A percentile compares a stretch with the other conserved stretches of the same genome.
These are phyloP conservation scores for Carallia brachiata DNA, from an alignment of 345 rosid species.

Conservation along the genomic window DNA sequence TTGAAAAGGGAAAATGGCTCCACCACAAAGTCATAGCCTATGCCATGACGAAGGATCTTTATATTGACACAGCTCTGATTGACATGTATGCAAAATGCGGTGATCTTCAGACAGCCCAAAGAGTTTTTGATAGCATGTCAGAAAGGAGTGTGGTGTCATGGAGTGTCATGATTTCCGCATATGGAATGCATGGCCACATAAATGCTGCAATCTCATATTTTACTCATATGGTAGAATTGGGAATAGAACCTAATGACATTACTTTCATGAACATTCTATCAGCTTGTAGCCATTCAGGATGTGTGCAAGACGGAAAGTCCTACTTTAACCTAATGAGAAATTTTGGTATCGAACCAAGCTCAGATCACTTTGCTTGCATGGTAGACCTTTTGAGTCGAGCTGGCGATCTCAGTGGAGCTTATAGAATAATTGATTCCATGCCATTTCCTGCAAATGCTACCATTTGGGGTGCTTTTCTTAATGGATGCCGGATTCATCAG, in stretches of 20 bases:
- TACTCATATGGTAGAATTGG: conserved; percentile 54
- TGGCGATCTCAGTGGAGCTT: conserved; percentile 69
- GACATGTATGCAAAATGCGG: conserved; percentile 83
- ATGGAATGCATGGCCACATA: conserved; percentile 71
- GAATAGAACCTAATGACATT: conserved; percentile 64
- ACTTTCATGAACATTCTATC: conserved; percentile 81
- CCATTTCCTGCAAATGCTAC: conserved; percentile 59
- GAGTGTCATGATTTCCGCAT: conserved; percentile 68
- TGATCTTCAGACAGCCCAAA: conserved; percentile 56
- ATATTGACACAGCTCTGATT: conserved; percentile 54
- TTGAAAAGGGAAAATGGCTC: conserved; percentile 70
- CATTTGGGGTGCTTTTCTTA: conserved; percentile 71
- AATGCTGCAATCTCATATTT: conserved; percentile 54
- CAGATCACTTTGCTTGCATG: conserved; percentile 75
- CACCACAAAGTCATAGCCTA: conserved; percentile 57
- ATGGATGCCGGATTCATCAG: conserved; percentile 74
- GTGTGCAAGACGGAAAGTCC: conserved; percentile 52
- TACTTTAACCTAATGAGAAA: conserved; percentile 58
- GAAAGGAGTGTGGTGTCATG: conserved; percentile 65
- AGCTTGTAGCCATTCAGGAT: conserved; percentile 86
- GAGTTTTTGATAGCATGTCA: conserved; percentile 44
- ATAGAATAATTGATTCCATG: conserved; percentile 53
- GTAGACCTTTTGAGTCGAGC: conserved; percentile 83
- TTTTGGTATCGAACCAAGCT: conserved; percentile 53
- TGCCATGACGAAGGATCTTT: conserved; percentile 46